Evolutionary conservation across 805 yeast species (phyloP), one percentile per base, ranked within the genome.

Genomic region (Starmerella powellii): DNA sequence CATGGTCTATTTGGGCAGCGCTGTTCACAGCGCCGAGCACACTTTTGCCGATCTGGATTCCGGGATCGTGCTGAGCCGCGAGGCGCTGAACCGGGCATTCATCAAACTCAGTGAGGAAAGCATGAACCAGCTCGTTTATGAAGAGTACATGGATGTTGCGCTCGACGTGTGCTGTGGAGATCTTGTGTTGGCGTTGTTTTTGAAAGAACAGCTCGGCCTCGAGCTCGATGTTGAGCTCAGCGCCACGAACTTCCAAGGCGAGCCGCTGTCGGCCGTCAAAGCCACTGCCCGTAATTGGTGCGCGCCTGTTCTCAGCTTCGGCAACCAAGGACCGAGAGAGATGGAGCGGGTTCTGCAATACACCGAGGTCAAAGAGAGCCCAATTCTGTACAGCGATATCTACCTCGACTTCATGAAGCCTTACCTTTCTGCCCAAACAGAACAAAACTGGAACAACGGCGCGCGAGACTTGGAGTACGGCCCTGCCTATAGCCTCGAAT

Each of bases 361-460:
- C 40, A 49, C 49, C 27, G 24, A 34, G 5, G 31, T 47, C 31
- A 51, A 50, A 35, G 37, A 27, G 6, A 34, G 31, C 16, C 41
- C 37, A 8, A 42, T 56, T 16, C 29, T 47, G 16, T 50, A 47
- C 40, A 45, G 47, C 27, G 61, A 57, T 36, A 39, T 58, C 17
- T 58, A 58, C 34, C 47, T 45, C 6, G 53, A 54, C 36, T 58
- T 57, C 41, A 39, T 50, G 27, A 51, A 46, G 36, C 52, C 51
- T 13, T 48, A 38, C 32, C 40, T 56, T 8, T 43, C 46, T 19
- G 29, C 32, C 1, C 46, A 38, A 3, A 42, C 51, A 1, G 51
- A 55, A 35, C 28, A 34, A 18, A 52, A 56, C 43, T 57, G 61
- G 61, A 58, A 57, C 32, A 57, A 57, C 30, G 41, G 38, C 12